Evolutionary conservation across 768 basidiomycete genomes (phyloP).

Genomic region (Clitopilus passeckerianus): DNA sequence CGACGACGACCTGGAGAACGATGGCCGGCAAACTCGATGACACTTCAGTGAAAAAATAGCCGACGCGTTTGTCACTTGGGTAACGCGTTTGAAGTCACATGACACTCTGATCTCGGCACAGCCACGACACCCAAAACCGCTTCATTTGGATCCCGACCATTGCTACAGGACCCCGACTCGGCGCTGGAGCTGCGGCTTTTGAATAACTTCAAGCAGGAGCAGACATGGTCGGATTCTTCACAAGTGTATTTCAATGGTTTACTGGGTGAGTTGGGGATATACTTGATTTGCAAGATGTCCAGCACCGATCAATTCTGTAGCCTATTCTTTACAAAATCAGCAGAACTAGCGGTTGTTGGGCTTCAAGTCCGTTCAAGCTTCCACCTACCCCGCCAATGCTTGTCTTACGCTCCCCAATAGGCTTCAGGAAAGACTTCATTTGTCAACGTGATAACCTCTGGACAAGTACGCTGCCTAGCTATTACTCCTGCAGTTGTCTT

Average conservation of each 20-base stretch:
- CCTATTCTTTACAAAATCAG: conserved; percentile 82
- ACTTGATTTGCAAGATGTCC: not conserved
- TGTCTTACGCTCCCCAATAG: conserved; percentile 29
- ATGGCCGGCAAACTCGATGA: not conserved
- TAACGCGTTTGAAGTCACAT: not conserved
- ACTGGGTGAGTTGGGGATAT: conserved; percentile 25
- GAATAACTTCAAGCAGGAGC: not conserved
- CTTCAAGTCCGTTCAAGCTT: conserved; percentile 54
- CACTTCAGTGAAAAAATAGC: not conserved
- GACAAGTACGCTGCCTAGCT: conserved; percentile 46
- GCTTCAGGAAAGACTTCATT: conserved; percentile 95
- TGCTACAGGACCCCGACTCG: not conserved
- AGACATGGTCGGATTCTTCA: conserved; percentile 34
- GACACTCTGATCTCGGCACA: not conserved
- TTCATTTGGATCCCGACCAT: not conserved
- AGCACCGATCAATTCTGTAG: conserved; percentile 25
- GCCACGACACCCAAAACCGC: not conserved
- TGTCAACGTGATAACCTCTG: conserved; percentile 87
- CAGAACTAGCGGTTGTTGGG: conserved; percentile 90
- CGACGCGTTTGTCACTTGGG: not conserved
- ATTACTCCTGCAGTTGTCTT: not conserved
- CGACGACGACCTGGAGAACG: too few species aligned
- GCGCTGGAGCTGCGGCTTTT: not conserved
- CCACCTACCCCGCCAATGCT: not conserved
- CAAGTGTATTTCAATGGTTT: conserved; percentile 41